Evolutionary conservation across 1,284 basidiomycete species (phyloP).

Genomic region (Fomitopsis betulina): DNA sequence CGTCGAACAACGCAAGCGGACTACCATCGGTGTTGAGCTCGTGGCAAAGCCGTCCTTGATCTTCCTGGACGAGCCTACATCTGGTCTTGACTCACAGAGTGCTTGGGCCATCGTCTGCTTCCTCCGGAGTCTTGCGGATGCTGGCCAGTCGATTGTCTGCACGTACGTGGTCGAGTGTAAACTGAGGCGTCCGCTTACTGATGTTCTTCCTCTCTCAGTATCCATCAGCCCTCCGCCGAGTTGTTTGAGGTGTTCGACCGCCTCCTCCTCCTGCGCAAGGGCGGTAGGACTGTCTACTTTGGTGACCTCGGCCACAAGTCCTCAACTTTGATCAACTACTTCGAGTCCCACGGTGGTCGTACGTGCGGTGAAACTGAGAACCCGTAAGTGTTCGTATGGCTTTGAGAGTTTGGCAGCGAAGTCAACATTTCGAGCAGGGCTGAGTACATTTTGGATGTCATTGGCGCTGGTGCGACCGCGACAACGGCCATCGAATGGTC

Average conservation of each 20-base stretch:
- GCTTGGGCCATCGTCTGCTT: constrained; percentile 86
- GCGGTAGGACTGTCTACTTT: constrained; percentile 78
- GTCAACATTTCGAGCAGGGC: constrained; percentile 34
- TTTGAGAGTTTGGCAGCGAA: constrained; percentile 26
- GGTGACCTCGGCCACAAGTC: constrained; percentile 66
- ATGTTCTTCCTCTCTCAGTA: constrained; percentile 14
- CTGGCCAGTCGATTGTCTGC: constrained; percentile 82
- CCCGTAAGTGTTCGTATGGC: constrained; percentile 28
- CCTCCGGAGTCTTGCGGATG: constrained; percentile 78
- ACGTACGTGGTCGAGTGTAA: constrained; percentile 23
- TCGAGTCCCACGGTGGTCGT: constrained; percentile 55
- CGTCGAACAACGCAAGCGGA: constrained; percentile 81
- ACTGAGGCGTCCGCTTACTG: not conserved
- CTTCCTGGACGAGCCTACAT: constrained; percentile 58
- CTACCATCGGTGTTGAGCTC: constrained; percentile 87
- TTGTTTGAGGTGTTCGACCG: constrained; percentile 71
- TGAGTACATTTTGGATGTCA: constrained; percentile 67
- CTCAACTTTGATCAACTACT: constrained; percentile 59
- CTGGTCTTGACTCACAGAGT: constrained; percentile 66
- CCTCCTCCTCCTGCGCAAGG: constrained; percentile 54
- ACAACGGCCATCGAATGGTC: constrained; percentile 30
- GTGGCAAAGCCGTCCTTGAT: constrained; percentile 81
- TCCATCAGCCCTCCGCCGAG: constrained; percentile 70
- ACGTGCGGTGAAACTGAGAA: constrained; percentile 37
- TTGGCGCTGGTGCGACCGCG: constrained; percentile 55